Base-by-base conservation (phyloP, 768 basidiomycete species). In the Kwoniella botswanensis region DNA sequence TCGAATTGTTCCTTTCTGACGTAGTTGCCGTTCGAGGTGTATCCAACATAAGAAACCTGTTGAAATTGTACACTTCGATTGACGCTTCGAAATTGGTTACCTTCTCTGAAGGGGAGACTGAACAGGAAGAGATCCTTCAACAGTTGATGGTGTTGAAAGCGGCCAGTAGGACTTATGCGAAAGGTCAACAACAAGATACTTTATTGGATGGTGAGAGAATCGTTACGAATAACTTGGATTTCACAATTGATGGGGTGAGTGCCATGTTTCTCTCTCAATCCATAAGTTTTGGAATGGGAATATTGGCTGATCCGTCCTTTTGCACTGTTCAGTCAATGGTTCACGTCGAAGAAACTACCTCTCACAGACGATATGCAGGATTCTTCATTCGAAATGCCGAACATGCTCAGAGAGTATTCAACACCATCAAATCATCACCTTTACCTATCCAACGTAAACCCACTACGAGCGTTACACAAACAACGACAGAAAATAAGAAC, bases 71-170 rank as follows among this genome's bases (percentile, higher is more conserved):
- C 86, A 94, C 94, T 6, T 93, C 91, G 60, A 89, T 99, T 63
- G 94, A 93, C 71, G 90, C 94, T 15, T 88, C 88, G 80, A 98
- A 98, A 85, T 88, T 99, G 29, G 91, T 95, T 0, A 90, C 90
- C 75, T 97, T 98, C 88, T 76, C 78, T 22, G 65, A 65, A 15
- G 71, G 74, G 41, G 76, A 71, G 6, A 73, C 67, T 7, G 92
- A 92, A 73, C 96, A 98, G 85, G 96, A 98, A 81, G 92, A 92
- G 83, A 91, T 98, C 79, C 87, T 99, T 69, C 92, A 95, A 85
- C 92, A 96, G 87, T 88, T 98, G 87, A 97, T 98, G 94, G 90
- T 93, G 55, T 88, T 97, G 85, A 98, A 99, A 86, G 90, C 92
- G 73, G 89, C 90, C 0, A 92, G 91, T 76, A 87, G 93, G 78